Conservation (phyloP, 169 alveolate genomes). For the Toxoplasma gondii region DNA sequence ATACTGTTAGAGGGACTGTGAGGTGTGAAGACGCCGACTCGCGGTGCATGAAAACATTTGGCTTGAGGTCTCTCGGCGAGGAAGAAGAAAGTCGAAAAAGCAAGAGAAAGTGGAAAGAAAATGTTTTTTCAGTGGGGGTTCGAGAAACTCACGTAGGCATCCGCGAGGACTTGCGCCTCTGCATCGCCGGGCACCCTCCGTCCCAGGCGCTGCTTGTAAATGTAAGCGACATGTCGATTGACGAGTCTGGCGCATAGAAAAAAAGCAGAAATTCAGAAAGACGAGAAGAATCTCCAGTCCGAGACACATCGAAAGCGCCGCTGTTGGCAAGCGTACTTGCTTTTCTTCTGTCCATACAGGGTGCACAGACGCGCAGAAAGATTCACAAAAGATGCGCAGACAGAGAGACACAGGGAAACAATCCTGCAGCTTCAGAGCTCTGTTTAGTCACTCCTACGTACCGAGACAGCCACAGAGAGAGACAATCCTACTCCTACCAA, state of each 20-base stretch:
- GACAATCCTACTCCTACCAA: no score
- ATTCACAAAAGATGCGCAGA: no score
- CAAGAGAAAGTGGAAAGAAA: neutral
- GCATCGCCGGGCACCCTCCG: neutral
- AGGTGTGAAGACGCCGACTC: neutral
- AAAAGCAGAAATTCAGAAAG: neutral
- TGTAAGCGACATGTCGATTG: neutral
- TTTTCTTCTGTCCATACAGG: no score
- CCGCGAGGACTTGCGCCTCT: slow-evolving; percentile 1
- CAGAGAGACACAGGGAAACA: no score
- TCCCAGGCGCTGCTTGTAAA: neutral
- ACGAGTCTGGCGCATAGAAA: neutral
- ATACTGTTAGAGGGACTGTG: neutral
- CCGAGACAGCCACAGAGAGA: no score
- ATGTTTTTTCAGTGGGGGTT: neutral
- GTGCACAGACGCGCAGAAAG: no score
- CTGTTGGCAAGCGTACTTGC: neutral
- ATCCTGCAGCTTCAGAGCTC: no score
- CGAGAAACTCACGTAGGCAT: neutral
- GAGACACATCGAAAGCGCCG: neutral
- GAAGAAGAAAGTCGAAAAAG: neutral
- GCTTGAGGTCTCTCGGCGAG: neutral
- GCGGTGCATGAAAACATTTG: no score
- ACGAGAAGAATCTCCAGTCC: neutral
- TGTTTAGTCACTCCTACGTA: no score